Conservation (phyloP, 2,329 filamentous ascomycete species). For the Colletotrichum cuscutae region DNA sequence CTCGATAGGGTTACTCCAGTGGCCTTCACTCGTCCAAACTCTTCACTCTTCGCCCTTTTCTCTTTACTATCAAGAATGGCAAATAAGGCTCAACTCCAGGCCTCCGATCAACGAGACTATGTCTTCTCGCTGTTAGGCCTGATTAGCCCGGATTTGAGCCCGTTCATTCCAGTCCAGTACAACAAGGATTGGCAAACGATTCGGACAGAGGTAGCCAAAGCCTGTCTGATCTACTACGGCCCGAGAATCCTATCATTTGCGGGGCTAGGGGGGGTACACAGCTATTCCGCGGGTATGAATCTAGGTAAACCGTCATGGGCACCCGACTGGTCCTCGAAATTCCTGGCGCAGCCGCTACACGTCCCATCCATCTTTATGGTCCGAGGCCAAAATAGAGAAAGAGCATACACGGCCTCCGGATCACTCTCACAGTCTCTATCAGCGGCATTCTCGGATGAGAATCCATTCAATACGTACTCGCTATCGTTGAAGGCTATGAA, state of each 20-base stretch:
- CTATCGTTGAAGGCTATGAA: background rate
- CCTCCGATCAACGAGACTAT: conserved; percentile 11
- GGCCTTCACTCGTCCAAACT: background rate
- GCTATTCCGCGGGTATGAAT: no score
- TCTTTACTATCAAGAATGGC: conserved; percentile 3
- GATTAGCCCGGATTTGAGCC: background rate
- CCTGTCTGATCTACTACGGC: conserved; percentile 8
- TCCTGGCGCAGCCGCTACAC: background rate
- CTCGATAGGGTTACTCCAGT: conserved; percentile 7
- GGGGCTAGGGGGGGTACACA: background rate
- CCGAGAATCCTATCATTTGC: background rate
- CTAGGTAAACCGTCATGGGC: background rate
- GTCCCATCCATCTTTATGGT: background rate
- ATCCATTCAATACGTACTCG: no score
- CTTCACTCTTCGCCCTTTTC: background rate
- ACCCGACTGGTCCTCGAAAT: conserved; percentile 1
- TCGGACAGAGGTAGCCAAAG: background rate
- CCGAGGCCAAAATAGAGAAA: background rate
- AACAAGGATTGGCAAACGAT: background rate
- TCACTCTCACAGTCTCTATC: background rate
- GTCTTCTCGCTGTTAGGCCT: conserved; percentile 7
- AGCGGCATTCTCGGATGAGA: background rate
- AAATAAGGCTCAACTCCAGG: background rate
- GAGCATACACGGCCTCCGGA: background rate
- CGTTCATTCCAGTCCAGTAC: background rate